Conservation (phyloP, 139 green algal genomes). For the Pedinophyceae sp. region DNA sequence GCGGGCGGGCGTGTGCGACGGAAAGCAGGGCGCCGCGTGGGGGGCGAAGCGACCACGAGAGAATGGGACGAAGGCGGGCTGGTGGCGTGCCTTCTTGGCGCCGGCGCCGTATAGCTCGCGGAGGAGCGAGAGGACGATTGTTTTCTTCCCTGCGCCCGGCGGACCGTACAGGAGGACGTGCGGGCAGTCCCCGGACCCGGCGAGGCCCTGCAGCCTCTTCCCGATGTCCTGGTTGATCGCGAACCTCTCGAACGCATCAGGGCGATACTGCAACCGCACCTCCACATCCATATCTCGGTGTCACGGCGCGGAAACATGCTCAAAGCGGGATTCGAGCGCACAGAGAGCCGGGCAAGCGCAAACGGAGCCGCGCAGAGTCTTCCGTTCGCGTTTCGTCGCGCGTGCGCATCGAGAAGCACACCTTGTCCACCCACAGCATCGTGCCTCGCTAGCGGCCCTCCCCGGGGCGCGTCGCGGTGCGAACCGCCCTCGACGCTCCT, state of each 20-base stretch:
- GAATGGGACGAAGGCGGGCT: no score
- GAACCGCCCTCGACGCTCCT: no score
- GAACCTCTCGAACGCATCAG: constrained; percentile 63
- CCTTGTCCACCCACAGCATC: constrained; percentile 70
- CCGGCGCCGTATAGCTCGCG: constrained; percentile 74
- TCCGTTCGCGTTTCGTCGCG: neutral
- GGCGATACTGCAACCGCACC: constrained; percentile 54
- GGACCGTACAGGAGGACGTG: constrained; percentile 94
- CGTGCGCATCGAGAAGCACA: neutral
- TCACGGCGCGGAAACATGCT: neutral
- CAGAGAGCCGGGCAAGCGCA: constrained; percentile 6
- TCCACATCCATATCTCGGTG: neutral
- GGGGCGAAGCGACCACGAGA: no score
- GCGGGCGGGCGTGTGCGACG: no score
- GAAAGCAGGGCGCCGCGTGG: no score
- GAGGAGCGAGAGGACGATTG: constrained; percentile 78
- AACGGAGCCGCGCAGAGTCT: neutral
- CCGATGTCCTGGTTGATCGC: constrained; percentile 51
- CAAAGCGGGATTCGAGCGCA: neutral
- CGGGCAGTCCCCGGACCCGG: constrained; percentile 71
- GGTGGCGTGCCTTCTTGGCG: constrained; percentile 76
- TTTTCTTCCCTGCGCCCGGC: constrained; percentile 89
- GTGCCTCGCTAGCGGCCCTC: neutral
- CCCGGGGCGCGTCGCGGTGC: neutral
- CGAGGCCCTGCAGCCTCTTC: constrained; percentile 70